A percentile compares a stretch with the other conserved stretches of the same genome.
Conservation (phyloP, 768 basidiomycete species). For the Rhodotorula graminis region DNA sequence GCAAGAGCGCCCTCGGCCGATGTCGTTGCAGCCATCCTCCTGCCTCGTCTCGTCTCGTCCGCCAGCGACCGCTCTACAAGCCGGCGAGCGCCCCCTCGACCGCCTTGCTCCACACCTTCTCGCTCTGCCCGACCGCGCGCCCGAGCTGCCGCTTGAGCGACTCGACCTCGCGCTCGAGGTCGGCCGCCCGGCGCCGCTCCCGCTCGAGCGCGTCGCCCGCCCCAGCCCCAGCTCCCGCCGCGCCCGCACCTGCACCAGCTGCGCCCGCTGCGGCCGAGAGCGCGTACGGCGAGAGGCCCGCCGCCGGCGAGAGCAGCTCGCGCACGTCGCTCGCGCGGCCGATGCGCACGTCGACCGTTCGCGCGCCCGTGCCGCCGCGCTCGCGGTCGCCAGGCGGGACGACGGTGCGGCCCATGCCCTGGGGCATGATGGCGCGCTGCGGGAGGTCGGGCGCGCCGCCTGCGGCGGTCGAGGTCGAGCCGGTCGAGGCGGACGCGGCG, state of each 20-base stretch:
- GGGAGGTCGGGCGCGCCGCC: constrained; percentile 28
- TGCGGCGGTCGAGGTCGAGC: constrained; percentile 9
- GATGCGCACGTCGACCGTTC: constrained; percentile 43
- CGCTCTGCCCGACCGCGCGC: constrained; percentile 48
- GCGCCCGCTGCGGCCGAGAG: background rate
- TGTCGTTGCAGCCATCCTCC: too few relatives aligned
- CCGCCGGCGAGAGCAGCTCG: constrained; percentile 7
- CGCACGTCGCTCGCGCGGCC: constrained; percentile 6
- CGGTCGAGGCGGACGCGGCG: constrained; percentile 4
- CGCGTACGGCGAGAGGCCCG: background rate
- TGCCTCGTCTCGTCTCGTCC: background rate
- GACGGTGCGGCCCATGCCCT: constrained; percentile 17
- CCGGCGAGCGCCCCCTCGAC: constrained; percentile 43
- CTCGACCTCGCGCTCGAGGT: constrained; percentile 47
- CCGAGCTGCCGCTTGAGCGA: constrained; percentile 45
- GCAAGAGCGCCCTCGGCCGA: too few relatives aligned
- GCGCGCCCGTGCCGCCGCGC: constrained; percentile 41
- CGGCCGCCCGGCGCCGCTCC: constrained; percentile 26
- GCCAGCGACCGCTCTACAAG: background rate
- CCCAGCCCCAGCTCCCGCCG: background rate
- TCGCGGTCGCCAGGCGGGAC: constrained; percentile 46
- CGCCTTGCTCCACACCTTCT: constrained; percentile 50
- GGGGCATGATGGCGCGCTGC: constrained; percentile 45
- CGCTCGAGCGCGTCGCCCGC: background rate
- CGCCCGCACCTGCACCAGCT: too few relatives aligned